Conservation (phyloP, 306 rosid species). For the Sophora flavescens region DNA sequence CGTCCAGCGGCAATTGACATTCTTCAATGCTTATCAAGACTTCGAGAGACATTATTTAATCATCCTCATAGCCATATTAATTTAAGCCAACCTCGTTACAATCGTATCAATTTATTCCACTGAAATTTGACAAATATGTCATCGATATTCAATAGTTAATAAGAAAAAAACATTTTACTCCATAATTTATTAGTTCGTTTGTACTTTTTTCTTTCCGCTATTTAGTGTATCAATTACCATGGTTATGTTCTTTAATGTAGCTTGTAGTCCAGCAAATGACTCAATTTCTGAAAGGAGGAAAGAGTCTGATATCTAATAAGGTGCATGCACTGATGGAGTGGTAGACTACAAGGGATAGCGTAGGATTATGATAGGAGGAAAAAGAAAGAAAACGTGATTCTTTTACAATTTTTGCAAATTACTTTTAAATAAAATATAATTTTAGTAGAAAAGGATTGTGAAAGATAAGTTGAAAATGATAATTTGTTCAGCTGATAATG, state of each 20-base stretch:
- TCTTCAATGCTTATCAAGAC: neutral
- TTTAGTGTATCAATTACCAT: neutral
- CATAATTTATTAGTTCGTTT: neutral
- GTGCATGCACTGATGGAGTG: neutral
- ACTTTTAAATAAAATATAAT: too few species aligned
- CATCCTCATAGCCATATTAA: neutral
- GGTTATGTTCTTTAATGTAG: neutral
- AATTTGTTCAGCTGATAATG: too few species aligned
- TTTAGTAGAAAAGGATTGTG: too few species aligned
- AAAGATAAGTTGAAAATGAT: too few species aligned
- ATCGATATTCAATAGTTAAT: neutral
- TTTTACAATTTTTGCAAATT: too few species aligned
- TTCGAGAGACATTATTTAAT: neutral
- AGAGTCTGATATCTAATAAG: neutral
- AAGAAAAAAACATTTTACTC: too few species aligned
- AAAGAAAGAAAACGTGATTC: too few species aligned
- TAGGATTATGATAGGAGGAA: too few species aligned
- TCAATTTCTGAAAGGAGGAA: neutral
- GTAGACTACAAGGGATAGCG: too few species aligned
- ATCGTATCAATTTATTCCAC: too few species aligned
- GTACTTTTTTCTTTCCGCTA: neutral
- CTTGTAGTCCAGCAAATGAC: slow-evolving; percentile 1
- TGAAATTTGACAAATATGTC: too few species aligned
- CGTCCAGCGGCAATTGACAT: neutral
- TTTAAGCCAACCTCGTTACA: too few species aligned